Base-by-base conservation (phyloP, 352 stramenopile species). In the Phytophthora nicotianae region DNA sequence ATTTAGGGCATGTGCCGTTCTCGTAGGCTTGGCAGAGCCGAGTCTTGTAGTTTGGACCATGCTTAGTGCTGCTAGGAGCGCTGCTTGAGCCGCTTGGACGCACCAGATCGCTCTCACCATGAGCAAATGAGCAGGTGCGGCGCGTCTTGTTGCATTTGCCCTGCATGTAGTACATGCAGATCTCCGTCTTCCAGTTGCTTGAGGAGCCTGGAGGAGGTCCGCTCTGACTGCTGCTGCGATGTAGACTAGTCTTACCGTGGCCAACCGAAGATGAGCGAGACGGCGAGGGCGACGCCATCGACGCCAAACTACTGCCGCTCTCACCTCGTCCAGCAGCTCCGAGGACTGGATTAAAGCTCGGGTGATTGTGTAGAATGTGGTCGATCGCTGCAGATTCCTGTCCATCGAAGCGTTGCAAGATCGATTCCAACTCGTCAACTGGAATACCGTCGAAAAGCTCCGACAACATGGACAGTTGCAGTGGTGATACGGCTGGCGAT, bases 141-240 rank as follows among this genome's bases (percentile, higher is more conserved):
- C 84, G 69, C 19, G 84, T 95, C 68, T 93, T 95, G 71, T 95
- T 95, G 75, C 86, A 95, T 62, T 95, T 95, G 19, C 86, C 86
- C 53, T 95, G 86, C 46, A 95, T 78, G 53, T 93, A 95, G 65
- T 95, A 95, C 79, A 95, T 88, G 60, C 86, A 95, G 57, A 95
- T 88, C 59, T 95, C 86, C 14, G 86, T 95, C 68, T 95, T 95
- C 86, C 86, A 93, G 65, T 95, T 95, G 66, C 70, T 85, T 19
- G 68, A 68, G 9, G 70, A 70, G 14, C 58, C 67, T 21, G 41
- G 55, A 6, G 59, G 56, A 48, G 61, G 65, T 50, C 58, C 72
- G 10, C 62, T 64, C 21, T 56, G 58, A 17, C 51, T 75, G 21
- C 60, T 70, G 24, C 71, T 73, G 35, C 70, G 74, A n/a, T 79